phyloP scores from a whole-genome alignment of 768 basidiomycete species.

The Termitomyces titanicus region DNA sequence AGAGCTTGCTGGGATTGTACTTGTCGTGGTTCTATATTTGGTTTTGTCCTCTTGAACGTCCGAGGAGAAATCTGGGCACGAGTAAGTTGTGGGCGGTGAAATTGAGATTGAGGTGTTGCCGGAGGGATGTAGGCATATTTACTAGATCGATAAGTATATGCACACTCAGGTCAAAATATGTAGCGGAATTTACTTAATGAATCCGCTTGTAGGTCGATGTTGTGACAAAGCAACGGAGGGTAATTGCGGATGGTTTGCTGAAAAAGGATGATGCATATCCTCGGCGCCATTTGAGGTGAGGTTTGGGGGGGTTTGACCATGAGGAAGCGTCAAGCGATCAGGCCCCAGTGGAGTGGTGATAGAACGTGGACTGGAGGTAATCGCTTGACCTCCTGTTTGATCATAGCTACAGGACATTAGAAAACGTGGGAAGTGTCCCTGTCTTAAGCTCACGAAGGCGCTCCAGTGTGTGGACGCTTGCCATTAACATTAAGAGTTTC shows the following conservation, averaged over 20 bases:
- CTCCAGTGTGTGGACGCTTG: conserved; percentile 56
- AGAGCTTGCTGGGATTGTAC: conserved; percentile 10
- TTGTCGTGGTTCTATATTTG: conserved; percentile 21
- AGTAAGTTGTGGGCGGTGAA: conserved; percentile 33
- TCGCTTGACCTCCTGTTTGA: conserved; percentile 25
- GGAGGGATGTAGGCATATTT: conserved; percentile 65
- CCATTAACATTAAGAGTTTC: conserved; percentile 50
- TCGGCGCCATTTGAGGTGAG: conserved; percentile 27
- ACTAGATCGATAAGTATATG: conserved; percentile 34
- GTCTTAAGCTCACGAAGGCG: conserved; percentile 34
- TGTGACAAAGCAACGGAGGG: conserved; percentile 7
- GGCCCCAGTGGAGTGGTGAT: conserved; percentile 54
- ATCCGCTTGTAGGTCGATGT: conserved; percentile 36
- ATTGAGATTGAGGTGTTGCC: conserved; percentile 39
- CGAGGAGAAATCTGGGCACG: conserved; percentile 40
- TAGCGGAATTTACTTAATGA: conserved; percentile 23
- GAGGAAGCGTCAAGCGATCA: conserved; percentile 64
- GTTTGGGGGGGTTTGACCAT: conserved; percentile 50
- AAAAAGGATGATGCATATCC: conserved; percentile 10
- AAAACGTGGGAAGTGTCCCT: background rate
- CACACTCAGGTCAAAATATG: conserved; percentile 10
- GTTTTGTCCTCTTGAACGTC: conserved; percentile 32
- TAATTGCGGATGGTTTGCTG: conserved; percentile 23
- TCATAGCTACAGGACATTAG: conserved; percentile 16
- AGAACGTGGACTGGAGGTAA: conserved; percentile 60